Evolutionary conservation across 495 filamentous ascomycete genomes (phyloP).

Genomic region (Apiosordaria backusii): DNA sequence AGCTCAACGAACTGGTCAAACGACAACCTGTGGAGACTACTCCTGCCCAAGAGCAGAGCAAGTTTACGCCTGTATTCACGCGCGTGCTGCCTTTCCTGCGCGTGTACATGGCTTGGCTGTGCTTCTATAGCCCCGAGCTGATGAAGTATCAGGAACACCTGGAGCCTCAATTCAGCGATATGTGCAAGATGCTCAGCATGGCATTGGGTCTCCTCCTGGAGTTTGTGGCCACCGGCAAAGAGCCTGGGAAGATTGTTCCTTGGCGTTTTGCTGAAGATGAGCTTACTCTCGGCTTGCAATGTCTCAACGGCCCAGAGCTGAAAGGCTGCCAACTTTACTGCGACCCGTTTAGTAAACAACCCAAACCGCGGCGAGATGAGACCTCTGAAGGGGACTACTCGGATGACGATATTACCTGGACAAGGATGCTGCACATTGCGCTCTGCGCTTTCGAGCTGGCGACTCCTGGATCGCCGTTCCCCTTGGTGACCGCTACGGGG

Average conservation of each 20-base stretch:
- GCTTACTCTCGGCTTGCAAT: slow-evolving; percentile 40
- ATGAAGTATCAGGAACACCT: slow-evolving; percentile 38
- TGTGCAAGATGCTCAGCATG: slow-evolving; percentile 37
- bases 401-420: slow-evolving; percentile 23
- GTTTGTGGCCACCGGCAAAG: slow-evolving; percentile 27
- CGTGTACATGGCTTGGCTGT: slow-evolving; percentile 45
- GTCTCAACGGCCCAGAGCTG: slow-evolving; percentile 36
- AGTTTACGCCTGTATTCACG: slow-evolving; percentile 26
- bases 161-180: slow-evolving; percentile 40
- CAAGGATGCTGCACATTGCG: slow-evolving; percentile 23
- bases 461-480: slow-evolving; percentile 22
- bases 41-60: slow-evolving; percentile 16
- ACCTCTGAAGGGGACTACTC: slow-evolving; percentile 10
- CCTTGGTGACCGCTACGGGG: slow-evolving; percentile 13
- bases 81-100: slow-evolving; percentile 37
- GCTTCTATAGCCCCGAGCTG: slow-evolving; percentile 35
- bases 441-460: slow-evolving; percentile 27
- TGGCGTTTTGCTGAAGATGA: slow-evolving; percentile 40
- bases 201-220: slow-evolving; percentile 35
- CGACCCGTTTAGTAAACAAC: slow-evolving; percentile 22
- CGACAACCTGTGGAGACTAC: slow-evolving; percentile 5
- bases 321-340: slow-evolving; percentile 31
- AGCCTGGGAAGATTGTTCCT: slow-evolving; percentile 30
- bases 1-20: slow-evolving; percentile 24
- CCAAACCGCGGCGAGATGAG: slow-evolving; percentile 30